A percentile compares a stretch with the other conserved stretches of the same genome.
Conservation (phyloP, 768 basidiomycete genomes). For the Mycena sanguinolenta region DNA sequence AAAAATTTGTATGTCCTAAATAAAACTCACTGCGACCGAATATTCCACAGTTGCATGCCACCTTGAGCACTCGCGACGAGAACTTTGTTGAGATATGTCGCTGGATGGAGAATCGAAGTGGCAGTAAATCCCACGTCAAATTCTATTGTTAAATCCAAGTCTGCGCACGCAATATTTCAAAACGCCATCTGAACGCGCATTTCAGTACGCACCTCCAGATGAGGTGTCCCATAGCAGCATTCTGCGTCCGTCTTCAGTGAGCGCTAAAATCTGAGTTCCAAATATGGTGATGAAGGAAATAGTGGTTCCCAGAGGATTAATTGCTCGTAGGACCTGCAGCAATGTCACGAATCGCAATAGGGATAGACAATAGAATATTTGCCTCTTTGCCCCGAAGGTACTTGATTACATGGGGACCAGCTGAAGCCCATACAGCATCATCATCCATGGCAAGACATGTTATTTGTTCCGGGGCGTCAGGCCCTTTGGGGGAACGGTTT, state of each 20-base stretch:
- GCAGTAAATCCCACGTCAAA: slow-evolving; percentile 91
- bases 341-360: slow-evolving; percentile 24
- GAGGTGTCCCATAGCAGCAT: slow-evolving; percentile 85
- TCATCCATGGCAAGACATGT: slow-evolving; percentile 85
- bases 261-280: slow-evolving; percentile 82
- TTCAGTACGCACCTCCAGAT: slow-evolving; percentile 62
- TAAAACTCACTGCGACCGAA: slow-evolving; percentile 76
- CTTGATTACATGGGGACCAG: slow-evolving; percentile 77
- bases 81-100: slow-evolving; percentile 97
- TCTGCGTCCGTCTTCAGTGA: slow-evolving; percentile 82
- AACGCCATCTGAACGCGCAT: neutral
- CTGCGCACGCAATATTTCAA: slow-evolving; percentile 51
- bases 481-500: slow-evolving; percentile 65
- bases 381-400: slow-evolving; percentile 94
- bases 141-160: slow-evolving; percentile 74
- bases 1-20: neutral
- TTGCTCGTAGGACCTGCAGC: slow-evolving; percentile 66
- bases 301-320: slow-evolving; percentile 73
- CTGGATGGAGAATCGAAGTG: slow-evolving; percentile 89
- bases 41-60: slow-evolving; percentile 93
- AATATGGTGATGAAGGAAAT: slow-evolving; percentile 82
- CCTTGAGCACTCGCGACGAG: slow-evolving; percentile 88
- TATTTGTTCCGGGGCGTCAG: slow-evolving; percentile 83
- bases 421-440: slow-evolving; percentile 87
- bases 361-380: neutral